Conservation (phyloP, 371 early-diverging fungal genomes). For the Haplosporangium sp. region DNA sequence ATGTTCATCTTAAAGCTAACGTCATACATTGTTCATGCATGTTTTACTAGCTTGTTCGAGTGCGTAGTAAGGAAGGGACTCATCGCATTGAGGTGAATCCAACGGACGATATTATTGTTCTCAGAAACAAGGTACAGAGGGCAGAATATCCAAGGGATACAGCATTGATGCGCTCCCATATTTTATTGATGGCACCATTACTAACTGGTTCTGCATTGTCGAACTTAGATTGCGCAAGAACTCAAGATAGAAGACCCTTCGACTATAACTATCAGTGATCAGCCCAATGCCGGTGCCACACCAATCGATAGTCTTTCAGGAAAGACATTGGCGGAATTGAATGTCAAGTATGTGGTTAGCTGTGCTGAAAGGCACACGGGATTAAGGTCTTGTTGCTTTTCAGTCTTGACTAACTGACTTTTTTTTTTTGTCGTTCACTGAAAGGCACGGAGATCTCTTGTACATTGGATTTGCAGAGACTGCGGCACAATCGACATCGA, state of each 20-base stretch:
- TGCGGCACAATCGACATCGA: conserved; percentile 18
- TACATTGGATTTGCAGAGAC: conserved; percentile 70
- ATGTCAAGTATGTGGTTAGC: conserved; percentile 58
- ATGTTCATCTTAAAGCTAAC: too few species aligned
- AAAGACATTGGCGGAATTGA: conserved; percentile 57
- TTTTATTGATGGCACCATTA: background rate
- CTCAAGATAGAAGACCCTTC: conserved; percentile 58
- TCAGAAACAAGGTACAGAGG: conserved; percentile 66
- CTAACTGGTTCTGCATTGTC: conserved; percentile 18
- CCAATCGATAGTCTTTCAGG: conserved; percentile 58
- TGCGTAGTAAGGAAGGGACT: conserved; percentile 88
- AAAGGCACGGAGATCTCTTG: conserved; percentile 86
- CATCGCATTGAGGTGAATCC: conserved; percentile 78
- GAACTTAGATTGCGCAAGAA: conserved; percentile 53
- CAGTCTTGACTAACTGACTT: background rate
- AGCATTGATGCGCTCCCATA: background rate
- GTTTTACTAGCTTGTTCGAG: conserved; percentile 73
- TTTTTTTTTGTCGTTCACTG: background rate
- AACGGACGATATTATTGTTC: conserved; percentile 61
- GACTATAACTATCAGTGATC: conserved; percentile 64
- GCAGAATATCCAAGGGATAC: background rate
- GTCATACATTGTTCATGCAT: background rate
- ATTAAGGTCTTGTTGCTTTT: background rate
- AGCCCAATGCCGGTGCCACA: conserved; percentile 60
- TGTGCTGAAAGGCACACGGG: background rate